Conservation (phyloP, 257 asterid species). For the Fraxinus pennsylvanica region DNA sequence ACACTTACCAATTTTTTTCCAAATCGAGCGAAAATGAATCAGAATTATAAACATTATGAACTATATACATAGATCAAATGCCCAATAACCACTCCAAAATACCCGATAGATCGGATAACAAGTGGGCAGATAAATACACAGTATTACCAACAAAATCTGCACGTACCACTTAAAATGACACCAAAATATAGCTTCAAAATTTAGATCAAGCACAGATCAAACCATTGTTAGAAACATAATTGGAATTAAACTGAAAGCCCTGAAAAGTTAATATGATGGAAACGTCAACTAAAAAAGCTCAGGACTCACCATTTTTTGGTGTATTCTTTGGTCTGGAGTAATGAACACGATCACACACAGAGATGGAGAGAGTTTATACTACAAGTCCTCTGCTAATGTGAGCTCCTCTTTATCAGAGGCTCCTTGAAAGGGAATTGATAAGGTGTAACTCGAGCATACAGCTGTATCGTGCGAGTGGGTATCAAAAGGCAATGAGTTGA, state of each 20-base stretch:
- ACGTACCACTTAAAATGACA: not conserved
- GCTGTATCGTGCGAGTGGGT: not conserved
- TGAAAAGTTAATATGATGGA: not conserved
- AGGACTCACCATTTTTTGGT: constrained; percentile 35
- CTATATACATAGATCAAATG: constrained; percentile 17
- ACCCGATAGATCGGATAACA: constrained; percentile 15
- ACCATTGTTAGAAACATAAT: constrained; percentile 2
- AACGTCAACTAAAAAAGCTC: not conserved
- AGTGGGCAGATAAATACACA: not conserved
- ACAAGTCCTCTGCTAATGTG: constrained; percentile 4
- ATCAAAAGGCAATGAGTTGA: constrained; percentile 26
- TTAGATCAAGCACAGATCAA: constrained; percentile 21
- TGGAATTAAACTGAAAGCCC: not conserved
- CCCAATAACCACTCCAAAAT: constrained; percentile 11
- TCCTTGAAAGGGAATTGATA: constrained; percentile 30
- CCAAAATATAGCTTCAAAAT: not conserved
- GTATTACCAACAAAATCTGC: not conserved
- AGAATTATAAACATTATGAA: constrained; percentile 8
- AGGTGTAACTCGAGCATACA: constrained; percentile 19
- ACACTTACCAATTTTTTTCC: not conserved
- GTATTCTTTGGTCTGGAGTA: constrained; percentile 29
- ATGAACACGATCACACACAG: constrained; percentile 27
- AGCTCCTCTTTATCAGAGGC: constrained; percentile 20
- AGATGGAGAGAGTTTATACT: constrained; percentile 2
- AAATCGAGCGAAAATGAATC: not conserved